phyloP scores from a whole-genome alignment of 202 grass and related monocot genomes.

The Setaria viridis region DNA sequence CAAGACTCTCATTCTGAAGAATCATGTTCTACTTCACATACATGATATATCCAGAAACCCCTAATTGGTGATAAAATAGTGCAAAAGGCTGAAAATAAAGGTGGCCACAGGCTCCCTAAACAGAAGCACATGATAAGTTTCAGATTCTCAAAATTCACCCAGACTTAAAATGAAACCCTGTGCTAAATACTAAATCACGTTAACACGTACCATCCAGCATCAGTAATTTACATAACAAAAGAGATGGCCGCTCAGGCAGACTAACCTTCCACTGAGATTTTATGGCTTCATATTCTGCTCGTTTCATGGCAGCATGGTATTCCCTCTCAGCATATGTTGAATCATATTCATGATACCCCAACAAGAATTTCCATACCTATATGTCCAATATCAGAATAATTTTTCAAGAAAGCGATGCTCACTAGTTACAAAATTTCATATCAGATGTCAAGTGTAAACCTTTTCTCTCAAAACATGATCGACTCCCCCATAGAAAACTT shows the following conservation, averaged over 20 bases:
- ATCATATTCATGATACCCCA: slow-evolving; percentile 96
- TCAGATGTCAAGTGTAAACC: slow-evolving; percentile 54
- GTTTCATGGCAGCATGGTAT: slow-evolving; percentile 74
- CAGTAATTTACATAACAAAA: slow-evolving; percentile 23
- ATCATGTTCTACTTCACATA: slow-evolving; percentile 12
- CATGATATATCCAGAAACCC: slow-evolving; percentile 7
- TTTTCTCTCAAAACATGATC: slow-evolving; percentile 92
- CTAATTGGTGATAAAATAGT: not conserved
- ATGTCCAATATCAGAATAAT: slow-evolving; percentile 47
- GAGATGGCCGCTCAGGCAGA: not conserved
- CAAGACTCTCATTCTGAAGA: slow-evolving; percentile 3
- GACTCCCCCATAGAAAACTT: slow-evolving; percentile 91
- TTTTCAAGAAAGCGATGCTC: slow-evolving; percentile 16
- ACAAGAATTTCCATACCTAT: slow-evolving; percentile 96
- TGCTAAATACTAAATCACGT: slow-evolving; percentile 10
- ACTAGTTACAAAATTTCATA: slow-evolving; percentile 35
- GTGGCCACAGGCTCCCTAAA: not conserved
- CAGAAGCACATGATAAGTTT: not conserved
- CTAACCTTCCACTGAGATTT: slow-evolving; percentile 98
- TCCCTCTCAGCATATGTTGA: slow-evolving; percentile 97
- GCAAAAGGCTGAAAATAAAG: slow-evolving; percentile 6
- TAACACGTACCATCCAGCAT: slow-evolving; percentile 17
- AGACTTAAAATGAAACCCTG: slow-evolving; percentile 15
- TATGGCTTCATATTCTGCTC: slow-evolving; percentile 85
- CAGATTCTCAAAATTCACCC: not conserved